Conservation (phyloP, 208 protist genomes). For the Leishmania mexicana region DNA sequence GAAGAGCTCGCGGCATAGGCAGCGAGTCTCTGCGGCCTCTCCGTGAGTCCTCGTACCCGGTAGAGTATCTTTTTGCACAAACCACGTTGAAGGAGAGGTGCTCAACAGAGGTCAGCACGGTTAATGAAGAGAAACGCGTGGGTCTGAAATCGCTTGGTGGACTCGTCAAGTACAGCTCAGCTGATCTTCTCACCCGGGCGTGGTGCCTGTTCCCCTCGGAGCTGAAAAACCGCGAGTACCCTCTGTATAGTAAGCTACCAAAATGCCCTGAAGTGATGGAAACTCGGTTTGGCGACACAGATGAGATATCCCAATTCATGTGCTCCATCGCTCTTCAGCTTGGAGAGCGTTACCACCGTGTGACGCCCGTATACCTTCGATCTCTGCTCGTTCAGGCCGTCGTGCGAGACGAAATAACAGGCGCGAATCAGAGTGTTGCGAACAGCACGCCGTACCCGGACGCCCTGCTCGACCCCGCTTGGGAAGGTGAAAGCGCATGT, state of each 20-base stretch:
- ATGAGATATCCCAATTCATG: conserved; percentile 44
- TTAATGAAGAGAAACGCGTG: conserved; percentile 30
- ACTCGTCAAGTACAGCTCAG: conserved; percentile 39
- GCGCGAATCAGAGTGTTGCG: conserved; percentile 9
- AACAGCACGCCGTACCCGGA: conserved; percentile 28
- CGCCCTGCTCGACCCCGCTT: conserved; percentile 20
- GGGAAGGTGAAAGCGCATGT: conserved; percentile 24
- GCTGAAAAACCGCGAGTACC: conserved; percentile 29
- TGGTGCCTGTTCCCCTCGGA: conserved; percentile 31
- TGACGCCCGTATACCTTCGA: conserved; percentile 32
- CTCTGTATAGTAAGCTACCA: conserved; percentile 33
- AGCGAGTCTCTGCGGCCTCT: conserved; percentile 22
- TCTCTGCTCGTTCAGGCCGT: conserved; percentile 37
- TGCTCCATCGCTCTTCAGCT: conserved; percentile 34
- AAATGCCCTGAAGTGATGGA: conserved; percentile 41
- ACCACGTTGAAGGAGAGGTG: conserved; percentile 8
- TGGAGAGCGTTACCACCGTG: conserved; percentile 31
- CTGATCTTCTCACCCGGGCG: conserved; percentile 29
- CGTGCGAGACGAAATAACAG: conserved; percentile 33
- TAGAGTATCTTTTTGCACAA: conserved; percentile 33
- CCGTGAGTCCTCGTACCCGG: conserved; percentile 27
- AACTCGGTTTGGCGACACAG: conserved; percentile 31
- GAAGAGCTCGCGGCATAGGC: conserved; percentile 3
- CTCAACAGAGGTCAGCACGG: conserved; percentile 12
- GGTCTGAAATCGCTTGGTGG: conserved; percentile 35